A percentile compares a stretch with the other conserved stretches of the same genome.
These are phyloP conservation scores for Petasospora fabianii DNA, from an alignment of 1,139 yeast species.

Conservation along the genomic window DNA sequence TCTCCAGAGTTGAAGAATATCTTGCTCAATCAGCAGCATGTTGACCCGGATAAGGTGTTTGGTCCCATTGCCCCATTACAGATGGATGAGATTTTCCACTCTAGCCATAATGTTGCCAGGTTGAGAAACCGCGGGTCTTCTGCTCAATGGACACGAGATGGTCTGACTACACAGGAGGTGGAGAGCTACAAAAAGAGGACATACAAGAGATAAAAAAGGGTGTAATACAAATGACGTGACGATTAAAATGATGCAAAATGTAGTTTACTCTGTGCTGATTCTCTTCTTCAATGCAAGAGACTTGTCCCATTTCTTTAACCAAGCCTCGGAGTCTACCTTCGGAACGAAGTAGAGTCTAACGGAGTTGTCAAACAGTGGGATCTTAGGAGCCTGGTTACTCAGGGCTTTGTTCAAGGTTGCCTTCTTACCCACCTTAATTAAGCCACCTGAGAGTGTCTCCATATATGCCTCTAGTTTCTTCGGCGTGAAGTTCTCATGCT, in stretches of 20 bases:
- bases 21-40: constrained; percentile 51
- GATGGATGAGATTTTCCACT: constrained; percentile 65
- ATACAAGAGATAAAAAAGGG: constrained; percentile 6
- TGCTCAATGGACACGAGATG: constrained; percentile 48
- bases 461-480: constrained; percentile 67
- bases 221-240: too few species aligned
- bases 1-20: constrained; percentile 55
- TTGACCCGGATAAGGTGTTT: constrained; percentile 72
- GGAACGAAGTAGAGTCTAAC: constrained; percentile 80
- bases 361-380: constrained; percentile 77
- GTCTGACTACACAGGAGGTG: constrained; percentile 43
- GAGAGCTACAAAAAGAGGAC: constrained; percentile 44
- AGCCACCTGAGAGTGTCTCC: constrained; percentile 82
- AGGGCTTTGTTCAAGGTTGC: constrained; percentile 62
- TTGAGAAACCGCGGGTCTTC: constrained; percentile 60
- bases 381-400: constrained; percentile 56
- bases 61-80: constrained; percentile 72
- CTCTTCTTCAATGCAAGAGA: constrained; percentile 55
- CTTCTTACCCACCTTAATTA: constrained; percentile 81
- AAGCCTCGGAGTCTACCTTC: constrained; percentile 55
- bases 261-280: constrained; percentile 5
- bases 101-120: constrained; percentile 36
- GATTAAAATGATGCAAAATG: background rate
- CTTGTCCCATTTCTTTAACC: constrained; percentile 71
- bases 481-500: constrained; percentile 55